phyloP scores from a whole-genome alignment of 495 filamentous ascomycete species.

The Neurospora tetrasperma region DNA sequence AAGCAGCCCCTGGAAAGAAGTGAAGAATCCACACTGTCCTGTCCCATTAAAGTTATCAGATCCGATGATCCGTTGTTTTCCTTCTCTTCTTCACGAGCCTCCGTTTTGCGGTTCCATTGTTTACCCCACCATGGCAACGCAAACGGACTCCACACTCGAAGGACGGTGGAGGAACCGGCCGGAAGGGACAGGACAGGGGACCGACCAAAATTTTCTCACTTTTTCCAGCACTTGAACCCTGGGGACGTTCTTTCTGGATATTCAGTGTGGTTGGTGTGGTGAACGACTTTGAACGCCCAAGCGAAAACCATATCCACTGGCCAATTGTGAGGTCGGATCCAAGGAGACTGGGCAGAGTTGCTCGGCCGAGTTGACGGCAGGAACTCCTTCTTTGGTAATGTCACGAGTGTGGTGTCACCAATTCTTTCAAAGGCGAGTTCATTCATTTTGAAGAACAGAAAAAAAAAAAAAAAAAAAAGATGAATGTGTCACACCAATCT shows the following conservation, averaged over 20 bases:
- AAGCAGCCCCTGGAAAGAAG: not conserved
- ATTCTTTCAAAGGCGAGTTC: no score
- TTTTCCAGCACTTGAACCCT: not conserved
- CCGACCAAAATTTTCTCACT: not conserved
- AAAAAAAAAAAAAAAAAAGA: no score
- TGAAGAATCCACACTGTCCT: not conserved
- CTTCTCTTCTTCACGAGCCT: not conserved
- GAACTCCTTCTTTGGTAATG: not conserved
- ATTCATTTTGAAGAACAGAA: no score
- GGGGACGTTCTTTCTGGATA: no score
- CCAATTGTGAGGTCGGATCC: not conserved
- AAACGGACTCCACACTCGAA: not conserved
- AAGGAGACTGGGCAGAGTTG: not conserved
- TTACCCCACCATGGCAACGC: not conserved
- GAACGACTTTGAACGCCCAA: no score
- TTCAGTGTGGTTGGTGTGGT: no score
- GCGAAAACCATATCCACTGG: not conserved
- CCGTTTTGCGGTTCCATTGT: not conserved
- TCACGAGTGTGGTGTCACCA: not conserved
- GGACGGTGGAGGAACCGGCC: not conserved
- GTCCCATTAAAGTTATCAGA: conserved; percentile 14
- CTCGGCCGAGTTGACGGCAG: not conserved
- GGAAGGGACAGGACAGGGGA: not conserved
- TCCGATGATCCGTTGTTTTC: conserved; percentile 6
- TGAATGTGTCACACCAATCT: not conserved